Percentiles rank a stretch among this genome's conserved stretches.
Conservation (phyloP, 345 rosid genomes). For the Pseudoturritis turrita region DNA sequence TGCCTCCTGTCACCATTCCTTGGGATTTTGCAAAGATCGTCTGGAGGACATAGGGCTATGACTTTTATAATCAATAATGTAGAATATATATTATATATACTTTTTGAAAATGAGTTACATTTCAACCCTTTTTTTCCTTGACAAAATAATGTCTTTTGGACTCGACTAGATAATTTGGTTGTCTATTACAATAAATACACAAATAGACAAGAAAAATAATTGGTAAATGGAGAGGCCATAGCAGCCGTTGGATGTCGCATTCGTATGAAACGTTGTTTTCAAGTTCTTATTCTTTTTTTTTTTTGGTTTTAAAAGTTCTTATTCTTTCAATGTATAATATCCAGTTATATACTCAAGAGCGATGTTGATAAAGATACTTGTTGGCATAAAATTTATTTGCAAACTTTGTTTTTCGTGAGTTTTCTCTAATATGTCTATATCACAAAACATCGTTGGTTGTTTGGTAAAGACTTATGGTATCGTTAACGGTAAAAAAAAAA, state of each 20-base stretch:
- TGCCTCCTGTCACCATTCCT: constrained; percentile 11
- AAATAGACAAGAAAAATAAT: background rate
- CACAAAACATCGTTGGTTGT: background rate
- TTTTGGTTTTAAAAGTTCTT: too few species aligned
- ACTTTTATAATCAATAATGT: background rate
- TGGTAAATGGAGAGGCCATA: constrained; percentile 17
- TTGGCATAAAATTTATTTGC: background rate
- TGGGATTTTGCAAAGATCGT: constrained; percentile 13
- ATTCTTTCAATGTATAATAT: background rate
- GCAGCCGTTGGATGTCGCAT: constrained; percentile 30
- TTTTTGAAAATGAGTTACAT: background rate
- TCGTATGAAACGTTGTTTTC: constrained; percentile 17
- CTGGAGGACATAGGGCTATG: background rate
- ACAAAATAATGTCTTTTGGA: background rate
- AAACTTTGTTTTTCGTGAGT: background rate
- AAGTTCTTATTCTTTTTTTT: background rate
- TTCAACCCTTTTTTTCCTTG: background rate
- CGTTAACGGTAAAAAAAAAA: too few species aligned
- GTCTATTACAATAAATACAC: constrained; percentile 11
- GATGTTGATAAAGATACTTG: background rate
- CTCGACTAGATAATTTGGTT: background rate
- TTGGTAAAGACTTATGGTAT: background rate
- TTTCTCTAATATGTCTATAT: background rate
- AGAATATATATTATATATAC: background rate
- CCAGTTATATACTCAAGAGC: background rate